Conservation (phyloP, 768 basidiomycete species). For the Amanita pseudoporphyria region DNA sequence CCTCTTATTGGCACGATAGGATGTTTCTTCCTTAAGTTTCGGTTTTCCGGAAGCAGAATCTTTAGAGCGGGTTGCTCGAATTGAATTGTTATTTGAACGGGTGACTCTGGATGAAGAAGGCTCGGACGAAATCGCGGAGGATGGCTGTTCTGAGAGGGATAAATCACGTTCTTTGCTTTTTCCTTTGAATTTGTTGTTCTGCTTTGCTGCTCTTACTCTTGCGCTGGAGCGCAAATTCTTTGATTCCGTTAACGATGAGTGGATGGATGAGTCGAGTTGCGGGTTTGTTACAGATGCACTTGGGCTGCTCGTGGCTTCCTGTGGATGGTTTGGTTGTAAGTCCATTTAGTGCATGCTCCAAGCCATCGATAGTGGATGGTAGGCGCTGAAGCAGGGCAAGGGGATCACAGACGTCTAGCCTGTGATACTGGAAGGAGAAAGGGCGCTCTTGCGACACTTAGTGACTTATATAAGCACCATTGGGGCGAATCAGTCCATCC, state of each 20-base stretch:
- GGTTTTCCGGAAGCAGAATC: constrained; percentile 45
- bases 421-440: constrained; percentile 23
- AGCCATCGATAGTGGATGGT: constrained; percentile 67
- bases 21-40: constrained; percentile 52
- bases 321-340: constrained; percentile 65
- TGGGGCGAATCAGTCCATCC: background rate
- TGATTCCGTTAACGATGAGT: constrained; percentile 35
- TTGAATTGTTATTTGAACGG: constrained; percentile 29
- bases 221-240: constrained; percentile 65
- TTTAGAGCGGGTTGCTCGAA: constrained; percentile 43
- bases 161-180: constrained; percentile 46
- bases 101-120: constrained; percentile 30
- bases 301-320: constrained; percentile 65
- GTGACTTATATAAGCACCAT: constrained; percentile 39
- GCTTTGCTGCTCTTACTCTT: constrained; percentile 65
- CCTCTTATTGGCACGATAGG: constrained; percentile 50
- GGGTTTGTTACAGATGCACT: constrained; percentile 39
- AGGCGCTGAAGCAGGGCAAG: constrained; percentile 23
- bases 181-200: constrained; percentile 53
- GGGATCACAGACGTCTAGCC: constrained; percentile 21
- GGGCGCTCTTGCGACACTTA: constrained; percentile 23
- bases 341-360: constrained; percentile 87
- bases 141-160: constrained; percentile 22
- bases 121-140: constrained; percentile 21
- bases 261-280: constrained; percentile 28